Conservation (phyloP, 805 yeast species). For the Cyberlindnera maritima region DNA sequence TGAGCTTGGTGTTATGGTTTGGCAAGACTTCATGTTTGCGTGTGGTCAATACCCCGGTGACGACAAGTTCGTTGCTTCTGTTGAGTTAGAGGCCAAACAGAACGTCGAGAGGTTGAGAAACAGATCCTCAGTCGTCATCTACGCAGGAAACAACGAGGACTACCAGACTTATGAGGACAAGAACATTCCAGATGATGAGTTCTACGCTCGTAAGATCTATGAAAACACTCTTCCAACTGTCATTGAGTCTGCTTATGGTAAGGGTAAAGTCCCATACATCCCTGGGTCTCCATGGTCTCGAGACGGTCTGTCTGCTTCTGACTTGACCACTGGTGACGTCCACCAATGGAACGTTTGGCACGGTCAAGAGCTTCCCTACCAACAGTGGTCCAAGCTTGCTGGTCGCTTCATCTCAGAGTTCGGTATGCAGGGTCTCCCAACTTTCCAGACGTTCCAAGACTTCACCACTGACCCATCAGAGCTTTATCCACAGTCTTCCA, state of each 20-base stretch:
- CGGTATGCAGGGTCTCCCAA: constrained; percentile 51
- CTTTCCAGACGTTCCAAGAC: constrained; percentile 33
- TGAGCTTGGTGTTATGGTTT: constrained; percentile 36
- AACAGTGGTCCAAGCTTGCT: constrained; percentile 43
- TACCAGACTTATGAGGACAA: constrained; percentile 17
- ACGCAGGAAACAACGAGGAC: constrained; percentile 24
- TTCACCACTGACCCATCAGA: constrained; percentile 38
- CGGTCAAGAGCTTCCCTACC: constrained; percentile 47
- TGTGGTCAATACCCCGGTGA: constrained; percentile 53
- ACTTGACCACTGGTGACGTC: constrained; percentile 44
- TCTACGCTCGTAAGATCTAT: constrained; percentile 18
- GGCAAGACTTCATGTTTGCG: constrained; percentile 60
- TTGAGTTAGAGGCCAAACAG: constrained; percentile 35
- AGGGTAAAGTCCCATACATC: constrained; percentile 36
- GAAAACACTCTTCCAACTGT: constrained; percentile 32
- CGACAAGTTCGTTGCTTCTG: constrained; percentile 33
- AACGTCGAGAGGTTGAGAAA: constrained; percentile 42
- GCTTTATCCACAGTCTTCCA: constrained; percentile 41
- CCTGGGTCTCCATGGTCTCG: constrained; percentile 53
- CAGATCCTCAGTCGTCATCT: constrained; percentile 34
- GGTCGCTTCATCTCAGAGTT: constrained; percentile 53
- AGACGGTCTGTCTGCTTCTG: constrained; percentile 32
- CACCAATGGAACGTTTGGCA: constrained; percentile 63
- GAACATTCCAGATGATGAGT: constrained; percentile 14
- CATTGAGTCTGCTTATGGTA: constrained; percentile 47